Percentiles rank a stretch among this genome's conserved stretches.
Conservation (phyloP, 331 rosid species). For the Quercus tomentella region DNA sequence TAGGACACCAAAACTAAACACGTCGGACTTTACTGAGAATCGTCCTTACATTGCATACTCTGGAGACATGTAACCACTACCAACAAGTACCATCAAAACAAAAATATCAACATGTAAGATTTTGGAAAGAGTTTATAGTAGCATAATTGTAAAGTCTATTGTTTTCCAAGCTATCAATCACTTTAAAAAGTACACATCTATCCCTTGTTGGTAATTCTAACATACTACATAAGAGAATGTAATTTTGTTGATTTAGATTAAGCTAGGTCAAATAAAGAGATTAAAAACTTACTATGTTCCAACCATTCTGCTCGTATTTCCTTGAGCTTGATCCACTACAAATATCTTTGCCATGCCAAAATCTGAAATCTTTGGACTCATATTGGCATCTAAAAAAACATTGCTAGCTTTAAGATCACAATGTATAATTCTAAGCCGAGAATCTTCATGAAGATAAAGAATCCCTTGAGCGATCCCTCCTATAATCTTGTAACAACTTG, state of each 20-base stretch:
- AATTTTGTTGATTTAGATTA: too few relatives aligned
- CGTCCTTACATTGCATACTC: conserved; percentile 29
- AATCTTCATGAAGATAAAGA: conserved; percentile 32
- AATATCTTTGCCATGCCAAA: conserved; percentile 49
- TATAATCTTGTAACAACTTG: conserved; percentile 30
- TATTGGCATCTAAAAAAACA: conserved; percentile 28
- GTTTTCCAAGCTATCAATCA: neutral
- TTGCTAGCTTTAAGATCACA: conserved; percentile 44
- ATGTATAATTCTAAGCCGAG: conserved; percentile 33
- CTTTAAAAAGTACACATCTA: too few relatives aligned
- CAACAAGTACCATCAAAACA: neutral
- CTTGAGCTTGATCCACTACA: conserved; percentile 23
- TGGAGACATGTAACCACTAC: conserved; percentile 44
- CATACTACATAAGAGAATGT: too few relatives aligned
- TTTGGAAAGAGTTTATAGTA: too few relatives aligned
- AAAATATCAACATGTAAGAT: too few relatives aligned
- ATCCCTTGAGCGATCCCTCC: conserved; percentile 25
- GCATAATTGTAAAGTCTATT: too few relatives aligned
- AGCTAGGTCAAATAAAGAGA: too few relatives aligned
- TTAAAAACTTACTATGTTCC: conserved; percentile 31
- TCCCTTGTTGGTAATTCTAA: too few relatives aligned
- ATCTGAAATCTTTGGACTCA: conserved; percentile 36
- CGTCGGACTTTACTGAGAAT: conserved; percentile 26
- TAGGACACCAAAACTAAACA: conserved; percentile 46
- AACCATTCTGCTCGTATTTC: conserved; percentile 20